Conservation (phyloP, 306 rosid species). For the Vachellia pachyceras region DNA sequence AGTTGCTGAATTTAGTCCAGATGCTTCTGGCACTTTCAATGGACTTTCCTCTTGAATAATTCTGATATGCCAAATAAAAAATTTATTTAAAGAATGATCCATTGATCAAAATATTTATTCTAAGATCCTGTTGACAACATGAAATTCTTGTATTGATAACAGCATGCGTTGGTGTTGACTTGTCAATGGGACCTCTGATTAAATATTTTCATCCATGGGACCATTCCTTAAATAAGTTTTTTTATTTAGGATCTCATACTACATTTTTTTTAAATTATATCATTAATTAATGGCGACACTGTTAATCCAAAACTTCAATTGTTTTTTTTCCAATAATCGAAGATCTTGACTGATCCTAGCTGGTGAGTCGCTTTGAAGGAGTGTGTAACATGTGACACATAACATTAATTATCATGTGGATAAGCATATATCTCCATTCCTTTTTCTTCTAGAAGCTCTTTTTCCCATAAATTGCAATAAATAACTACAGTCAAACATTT, state of each 20-base stretch:
- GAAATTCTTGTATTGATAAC: too few relatives aligned
- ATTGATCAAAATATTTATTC: too few relatives aligned
- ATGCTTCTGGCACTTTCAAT: background rate
- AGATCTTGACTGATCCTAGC: background rate
- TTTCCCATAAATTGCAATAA: background rate
- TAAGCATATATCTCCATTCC: background rate
- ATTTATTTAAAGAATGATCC: too few relatives aligned
- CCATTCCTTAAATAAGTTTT: too few relatives aligned
- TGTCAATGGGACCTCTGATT: too few relatives aligned
- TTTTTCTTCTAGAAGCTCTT: conserved; percentile 13
- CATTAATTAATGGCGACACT: background rate
- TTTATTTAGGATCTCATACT: too few relatives aligned
- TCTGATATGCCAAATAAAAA: too few relatives aligned
- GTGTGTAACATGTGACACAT: background rate
- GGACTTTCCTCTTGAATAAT: background rate
- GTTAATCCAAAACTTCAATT: background rate
- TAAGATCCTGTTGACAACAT: too few relatives aligned
- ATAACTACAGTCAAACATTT: too few relatives aligned
- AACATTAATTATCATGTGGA: background rate
- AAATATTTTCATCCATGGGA: too few relatives aligned
- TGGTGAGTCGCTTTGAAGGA: background rate
- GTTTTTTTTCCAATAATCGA: too few relatives aligned
- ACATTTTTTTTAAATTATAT: background rate
- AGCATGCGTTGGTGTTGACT: too few relatives aligned
- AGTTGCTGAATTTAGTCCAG: background rate